These are phyloP conservation scores for Chenopodium formosanum DNA, from an alignment of 148 eudicot species.

Conservation along the genomic window DNA sequence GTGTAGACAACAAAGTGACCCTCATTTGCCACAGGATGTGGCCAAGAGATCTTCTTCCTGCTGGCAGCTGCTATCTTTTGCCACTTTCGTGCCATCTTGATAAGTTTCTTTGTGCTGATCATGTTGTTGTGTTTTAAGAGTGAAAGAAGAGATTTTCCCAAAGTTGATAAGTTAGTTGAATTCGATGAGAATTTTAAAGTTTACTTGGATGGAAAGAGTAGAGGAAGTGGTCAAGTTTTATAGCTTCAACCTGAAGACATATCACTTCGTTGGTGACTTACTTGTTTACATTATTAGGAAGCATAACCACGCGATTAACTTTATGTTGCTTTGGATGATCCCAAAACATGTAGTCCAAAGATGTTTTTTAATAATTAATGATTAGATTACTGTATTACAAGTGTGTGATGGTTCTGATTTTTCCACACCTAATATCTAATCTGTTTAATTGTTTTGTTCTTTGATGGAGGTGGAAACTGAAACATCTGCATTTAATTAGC, in stretches of 20 bases:
- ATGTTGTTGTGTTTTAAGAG: constrained; percentile 8
- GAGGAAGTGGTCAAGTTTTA: neutral
- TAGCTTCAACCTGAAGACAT: constrained; percentile 16
- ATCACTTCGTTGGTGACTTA: constrained; percentile 6
- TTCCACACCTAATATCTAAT: neutral
- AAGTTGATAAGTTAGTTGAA: neutral
- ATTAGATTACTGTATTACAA: neutral
- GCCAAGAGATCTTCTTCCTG: constrained; percentile 24
- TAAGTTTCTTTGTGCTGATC: constrained; percentile 43
- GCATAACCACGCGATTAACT: constrained; percentile 1
- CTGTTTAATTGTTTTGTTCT: neutral
- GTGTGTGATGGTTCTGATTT: neutral
- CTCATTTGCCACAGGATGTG: constrained; percentile 3
- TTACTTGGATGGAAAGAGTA: neutral
- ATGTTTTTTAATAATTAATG: neutral
- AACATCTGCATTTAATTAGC: neutral
- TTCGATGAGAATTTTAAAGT: neutral
- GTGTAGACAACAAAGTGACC: constrained; percentile 28
- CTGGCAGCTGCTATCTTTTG: constrained; percentile 25
- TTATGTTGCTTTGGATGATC: neutral
- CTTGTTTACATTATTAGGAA: constrained; percentile 8
- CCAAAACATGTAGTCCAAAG: constrained; percentile 4
- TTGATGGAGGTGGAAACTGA: neutral
- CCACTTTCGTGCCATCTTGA: constrained; percentile 42
- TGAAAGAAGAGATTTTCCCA: neutral